Base-by-base conservation (phyloP, 2,329 filamentous ascomycete species). In the Cladosporium sp. region DNA sequence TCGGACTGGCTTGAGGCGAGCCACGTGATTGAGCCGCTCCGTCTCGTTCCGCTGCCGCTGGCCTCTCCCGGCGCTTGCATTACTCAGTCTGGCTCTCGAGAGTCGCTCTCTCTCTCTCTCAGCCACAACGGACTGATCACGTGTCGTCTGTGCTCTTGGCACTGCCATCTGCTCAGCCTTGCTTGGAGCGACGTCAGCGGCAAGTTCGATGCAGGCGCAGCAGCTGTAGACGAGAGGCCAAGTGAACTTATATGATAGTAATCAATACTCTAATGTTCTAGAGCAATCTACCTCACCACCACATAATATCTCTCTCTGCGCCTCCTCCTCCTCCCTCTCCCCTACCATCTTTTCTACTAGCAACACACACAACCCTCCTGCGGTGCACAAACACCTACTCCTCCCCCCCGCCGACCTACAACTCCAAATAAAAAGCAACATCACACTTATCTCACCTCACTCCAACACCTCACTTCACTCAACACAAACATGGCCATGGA, bases 401-500 rank as follows among this genome's bases (percentile, higher is more conserved):
- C 30, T 12, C 30, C 30, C 8, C 29, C 29, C n/a, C 22, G 4
- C 9, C 22, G 5, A 9, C 22, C 22, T 9, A 27, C 22, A 9
- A 27, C 22, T 5, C 9, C 4, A 9, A 4, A 27, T 5, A 9
- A 27, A 27, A 2, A 17, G 37, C 43, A 38, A 38, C 30, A 29
- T 7, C 39, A 20, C n/a, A n/a, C 17, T n/a, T n/a, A n/a, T n/a
- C n/a, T n/a, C n/a, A n/a, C n/a, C n/a, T n/a, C n/a, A n/a, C n/a
- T n/a, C n/a, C n/a, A n/a, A n/a, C n/a, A n/a, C n/a, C n/a, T n/a
- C n/a, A n/a, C n/a, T n/a, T n/a, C n/a, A n/a, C n/a, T 3, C 48
- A 39, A 43, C 20, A 43, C 27, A 36, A 11, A n/a, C 19, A 51
- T 55, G 47, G 44, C 57, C 20, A 59, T 59, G 55, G 53, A 56